Base-by-base conservation (phyloP, 192 early-diverging fungal species). In the Mortierella claussenii region DNA sequence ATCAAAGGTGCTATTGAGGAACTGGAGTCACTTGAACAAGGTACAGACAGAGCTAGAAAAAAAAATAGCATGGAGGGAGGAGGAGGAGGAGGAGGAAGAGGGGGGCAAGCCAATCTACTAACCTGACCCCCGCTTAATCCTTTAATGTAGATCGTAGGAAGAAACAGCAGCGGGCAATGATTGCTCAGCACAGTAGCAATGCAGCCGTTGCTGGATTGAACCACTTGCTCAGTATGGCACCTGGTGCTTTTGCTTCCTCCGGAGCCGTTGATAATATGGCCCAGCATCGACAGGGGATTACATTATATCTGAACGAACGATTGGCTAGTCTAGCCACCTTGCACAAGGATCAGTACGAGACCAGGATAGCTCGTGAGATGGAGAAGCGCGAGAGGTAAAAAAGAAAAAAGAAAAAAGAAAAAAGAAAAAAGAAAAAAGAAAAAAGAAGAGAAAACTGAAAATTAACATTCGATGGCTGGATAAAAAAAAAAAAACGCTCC, bases 281-380 rank as follows among this genome's bases (percentile, higher is more conserved):
- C 18, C 87, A 89, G 28, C 86, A 90, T 60, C 88, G 88, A 21
- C 88, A 89, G 59, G 87, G 89, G 10, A 85, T 94, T 2, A 79
- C 84, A 9, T 89, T 91, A 82, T 82, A 84, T 60, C 60, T 94
- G 21, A 94, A 94, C 53, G 79, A 87, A 33, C 74, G 84, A 13
- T 71, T 94, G 33, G 90, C 88, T 36, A 76, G 85, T 43, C 79
- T 90, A 13, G 89, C 90, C 24, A 83, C 85, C 36, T 60, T 89
- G 18, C 92, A 94, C 55, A 89, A 88, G 59, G 83, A 90, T 40
- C 90, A 90, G 67, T 90, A 94, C 60, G 87, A 92, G 61, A 64
- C 83, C 27, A 81, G 88, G 54, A 71, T 94, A 64, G 81, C 80
- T 33, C 83, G 88, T 17, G 89, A 88, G 50, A 82, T 94, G 18